Conservation (phyloP, 1,139 yeast genomes). For the Kazachstania sp. region DNA sequence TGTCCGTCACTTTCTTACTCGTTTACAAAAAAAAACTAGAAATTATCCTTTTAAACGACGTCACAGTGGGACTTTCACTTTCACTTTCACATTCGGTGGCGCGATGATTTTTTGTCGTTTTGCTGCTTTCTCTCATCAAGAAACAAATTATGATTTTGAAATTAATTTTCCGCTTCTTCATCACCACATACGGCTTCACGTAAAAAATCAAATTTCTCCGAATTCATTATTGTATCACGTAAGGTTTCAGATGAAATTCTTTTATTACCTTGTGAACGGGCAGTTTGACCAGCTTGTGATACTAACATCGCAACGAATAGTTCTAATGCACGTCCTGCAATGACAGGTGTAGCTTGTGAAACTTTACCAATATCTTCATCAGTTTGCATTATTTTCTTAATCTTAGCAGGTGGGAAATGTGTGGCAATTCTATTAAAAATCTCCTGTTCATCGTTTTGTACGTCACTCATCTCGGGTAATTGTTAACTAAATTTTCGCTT, state of each 20-base stretch:
- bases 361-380: constrained; percentile 98
- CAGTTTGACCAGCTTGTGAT: constrained; percentile 73
- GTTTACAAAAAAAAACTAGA: no score
- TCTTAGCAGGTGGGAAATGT: constrained; percentile 94
- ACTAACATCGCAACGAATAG: constrained; percentile 84
- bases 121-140: no score
- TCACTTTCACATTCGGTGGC: no score
- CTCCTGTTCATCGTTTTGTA: constrained; percentile 5
- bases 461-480: constrained; percentile 9
- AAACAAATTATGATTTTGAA: no score
- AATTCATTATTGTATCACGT: constrained; percentile 71
- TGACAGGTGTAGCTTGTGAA: constrained; percentile 96
- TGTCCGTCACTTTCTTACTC: no score
- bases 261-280: constrained; percentile 66
- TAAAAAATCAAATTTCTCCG: constrained; percentile 88
- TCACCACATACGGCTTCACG: constrained; percentile 43
- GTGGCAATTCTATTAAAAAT: constrained; percentile 49
- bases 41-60: no score
- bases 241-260: constrained; percentile 79
- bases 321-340: constrained; percentile 91
- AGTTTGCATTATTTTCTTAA: constrained; percentile 92
- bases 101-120: no score
- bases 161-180: neutral
- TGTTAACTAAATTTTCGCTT: no score
- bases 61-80: no score